These are phyloP conservation scores for Calonectria montana DNA, from an alignment of 2,329 filamentous ascomycete genomes.

Conservation along the genomic window DNA sequence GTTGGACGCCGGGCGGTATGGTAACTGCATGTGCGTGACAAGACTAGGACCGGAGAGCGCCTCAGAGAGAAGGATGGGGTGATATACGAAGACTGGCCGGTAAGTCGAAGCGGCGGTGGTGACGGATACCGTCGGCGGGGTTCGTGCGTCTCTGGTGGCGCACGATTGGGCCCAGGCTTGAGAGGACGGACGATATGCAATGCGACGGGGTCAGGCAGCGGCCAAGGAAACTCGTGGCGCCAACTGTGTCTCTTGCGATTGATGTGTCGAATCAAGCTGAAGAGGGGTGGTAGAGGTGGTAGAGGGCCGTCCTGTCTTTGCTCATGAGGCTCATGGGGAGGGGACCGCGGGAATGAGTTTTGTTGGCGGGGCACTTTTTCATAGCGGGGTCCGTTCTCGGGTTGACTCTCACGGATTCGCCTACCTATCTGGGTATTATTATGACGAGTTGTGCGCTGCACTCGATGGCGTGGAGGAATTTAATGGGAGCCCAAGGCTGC, in stretches of 20 bases:
- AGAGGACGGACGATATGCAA: neutral
- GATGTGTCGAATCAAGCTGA: neutral
- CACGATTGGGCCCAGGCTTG: conserved; percentile 4
- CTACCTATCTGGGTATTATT: conserved; percentile 29
- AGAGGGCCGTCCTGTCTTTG: neutral
- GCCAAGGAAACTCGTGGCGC: neutral
- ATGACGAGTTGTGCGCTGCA: neutral
- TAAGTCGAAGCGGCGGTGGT: neutral
- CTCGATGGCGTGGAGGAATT: neutral
- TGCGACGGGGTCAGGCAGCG: neutral
- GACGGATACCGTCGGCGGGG: conserved; percentile 32
- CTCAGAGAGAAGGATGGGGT: neutral
- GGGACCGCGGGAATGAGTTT: conserved; percentile 35
- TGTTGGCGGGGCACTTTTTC: conserved; percentile 42
- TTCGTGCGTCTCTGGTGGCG: conserved; percentile 13
- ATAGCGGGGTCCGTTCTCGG: conserved; percentile 42
- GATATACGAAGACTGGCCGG: neutral
- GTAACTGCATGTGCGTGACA: conserved; percentile 9
- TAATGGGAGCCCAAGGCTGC: neutral
- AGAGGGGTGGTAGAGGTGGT: neutral
- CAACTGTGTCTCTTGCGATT: neutral
- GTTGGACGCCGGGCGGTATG: conserved; percentile 22
- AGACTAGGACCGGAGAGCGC: neutral
- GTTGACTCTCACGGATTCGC: conserved; percentile 24
- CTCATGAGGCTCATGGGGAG: conserved; percentile 30